Base-by-base conservation (phyloP, 2,329 filamentous ascomycete genomes). In the Pseudohalonectria lignicola region DNA sequence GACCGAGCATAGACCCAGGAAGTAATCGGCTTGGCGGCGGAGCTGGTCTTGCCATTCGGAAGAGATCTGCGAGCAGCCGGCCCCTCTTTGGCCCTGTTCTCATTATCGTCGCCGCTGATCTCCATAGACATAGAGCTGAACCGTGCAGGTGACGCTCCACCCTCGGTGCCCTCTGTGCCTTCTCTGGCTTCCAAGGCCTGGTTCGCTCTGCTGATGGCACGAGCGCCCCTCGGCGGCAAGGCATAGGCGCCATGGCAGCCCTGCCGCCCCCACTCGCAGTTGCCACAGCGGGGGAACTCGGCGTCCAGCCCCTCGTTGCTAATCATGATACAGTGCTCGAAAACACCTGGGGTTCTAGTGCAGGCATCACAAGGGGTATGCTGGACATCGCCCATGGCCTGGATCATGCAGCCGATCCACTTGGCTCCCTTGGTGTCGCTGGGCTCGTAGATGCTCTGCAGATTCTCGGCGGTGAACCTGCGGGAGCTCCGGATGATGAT, bases 401-500 rank as follows among this genome's bases (percentile, higher is more conserved):
- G 67, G 23, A 71, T 67, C 57, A 68, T 66, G 40, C 62, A 64
- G 11, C 62, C 61, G 7, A 68, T 45, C 64, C 65, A 70, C 44
- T 64, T 67, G 35, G 62, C 55, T 1, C 56, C 59, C 44, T 66
- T 64, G 3, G 49, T 50, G 33, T 66, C 61, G n/a, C 51, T 53
- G 6, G 60, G 55, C 11, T 62, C 59, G 37, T 65, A 63, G 26
- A 69, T 62, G 20, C 48, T 54, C 3, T 57, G 52, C 8, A 68
- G 53, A 6, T 61, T 55, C 3, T 58, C 49, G 3, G 53, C 45
- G 10, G 55, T 60, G 39, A 69, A 64, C n/a, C 57, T 61, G 15
- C 63, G 52, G 11, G 60, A 59, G 4, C 51, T 51, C 1, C 66
- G 65, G 19, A 69, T 60, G 41, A 57, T 59, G 38, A 68, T 58